phyloP scores from a whole-genome alignment of 148 eudicot genomes.

The Rhododendron molle region DNA sequence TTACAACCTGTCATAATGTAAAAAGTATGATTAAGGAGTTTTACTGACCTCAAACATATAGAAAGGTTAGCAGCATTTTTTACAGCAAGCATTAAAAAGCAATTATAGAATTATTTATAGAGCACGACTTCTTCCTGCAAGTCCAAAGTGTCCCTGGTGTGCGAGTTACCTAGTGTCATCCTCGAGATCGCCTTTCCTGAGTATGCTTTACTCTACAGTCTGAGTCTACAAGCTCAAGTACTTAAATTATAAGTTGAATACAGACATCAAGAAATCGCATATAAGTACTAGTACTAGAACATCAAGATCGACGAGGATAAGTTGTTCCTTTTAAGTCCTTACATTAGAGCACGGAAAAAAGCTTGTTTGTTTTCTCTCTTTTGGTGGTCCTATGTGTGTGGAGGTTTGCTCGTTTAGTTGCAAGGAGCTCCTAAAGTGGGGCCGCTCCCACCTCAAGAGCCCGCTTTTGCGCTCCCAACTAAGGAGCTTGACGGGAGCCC shows the following conservation, averaged over 20 bases:
- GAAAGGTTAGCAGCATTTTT: not conserved
- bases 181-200: not conserved
- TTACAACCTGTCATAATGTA: conserved; percentile 53
- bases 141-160: not conserved
- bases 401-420: not conserved
- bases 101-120: not conserved
- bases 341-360: not conserved
- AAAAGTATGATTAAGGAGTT: not conserved
- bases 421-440: too few relatives aligned
- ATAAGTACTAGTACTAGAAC: not conserved
- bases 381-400: not conserved
- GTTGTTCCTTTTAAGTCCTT: not conserved
- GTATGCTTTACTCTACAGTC: not conserved
- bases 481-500: too few relatives aligned
- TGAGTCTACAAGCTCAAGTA: not conserved
- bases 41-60: not conserved
- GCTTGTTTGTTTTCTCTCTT: not conserved
- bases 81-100: not conserved
- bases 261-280: not conserved
- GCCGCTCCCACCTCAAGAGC: too few relatives aligned
- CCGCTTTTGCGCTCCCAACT: too few relatives aligned
- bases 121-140: not conserved
- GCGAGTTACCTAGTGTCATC: not conserved
- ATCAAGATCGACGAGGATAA: not conserved
- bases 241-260: not conserved